These are phyloP conservation scores for Leishmania major DNA, from an alignment of 208 protist genomes.

Conservation along the genomic window DNA sequence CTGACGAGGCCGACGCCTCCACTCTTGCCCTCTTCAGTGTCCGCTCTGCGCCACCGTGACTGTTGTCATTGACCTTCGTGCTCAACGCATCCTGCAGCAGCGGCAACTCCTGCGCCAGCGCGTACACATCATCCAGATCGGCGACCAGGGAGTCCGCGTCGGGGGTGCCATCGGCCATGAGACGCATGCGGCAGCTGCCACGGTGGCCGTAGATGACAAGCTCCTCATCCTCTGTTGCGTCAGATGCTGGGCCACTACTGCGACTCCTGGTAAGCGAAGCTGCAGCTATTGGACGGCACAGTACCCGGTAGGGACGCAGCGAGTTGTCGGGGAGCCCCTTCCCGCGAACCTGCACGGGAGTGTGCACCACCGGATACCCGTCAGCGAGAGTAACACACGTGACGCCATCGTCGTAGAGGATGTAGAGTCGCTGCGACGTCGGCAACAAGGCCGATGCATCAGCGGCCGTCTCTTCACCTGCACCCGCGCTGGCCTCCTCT, in stretches of 20 bases:
- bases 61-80: neutral
- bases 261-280: neutral
- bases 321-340: conserved; percentile 23
- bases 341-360: conserved; percentile 24
- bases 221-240: conserved; percentile 4
- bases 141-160: conserved; percentile 43
- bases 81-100: conserved; percentile 6
- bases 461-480: neutral
- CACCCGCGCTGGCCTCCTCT: neutral
- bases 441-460: neutral
- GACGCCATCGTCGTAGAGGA: conserved; percentile 67
- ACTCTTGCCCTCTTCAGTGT: conserved; percentile 6
- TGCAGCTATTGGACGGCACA: conserved; percentile 21
- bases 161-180: conserved; percentile 60
- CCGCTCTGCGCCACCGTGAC: neutral
- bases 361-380: conserved; percentile 59
- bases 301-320: conserved; percentile 20
- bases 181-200: conserved; percentile 43
- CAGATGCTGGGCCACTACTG: neutral
- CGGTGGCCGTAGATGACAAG: conserved; percentile 49
- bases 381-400: conserved; percentile 58
- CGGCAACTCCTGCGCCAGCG: conserved; percentile 28
- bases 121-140: conserved; percentile 30
- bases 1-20: neutral
- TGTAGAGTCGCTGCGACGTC: conserved; percentile 35